Evolutionary conservation across 2,329 filamentous ascomycete genomes (phyloP).

Genomic region (Pseudocercospora crystallina): DNA sequence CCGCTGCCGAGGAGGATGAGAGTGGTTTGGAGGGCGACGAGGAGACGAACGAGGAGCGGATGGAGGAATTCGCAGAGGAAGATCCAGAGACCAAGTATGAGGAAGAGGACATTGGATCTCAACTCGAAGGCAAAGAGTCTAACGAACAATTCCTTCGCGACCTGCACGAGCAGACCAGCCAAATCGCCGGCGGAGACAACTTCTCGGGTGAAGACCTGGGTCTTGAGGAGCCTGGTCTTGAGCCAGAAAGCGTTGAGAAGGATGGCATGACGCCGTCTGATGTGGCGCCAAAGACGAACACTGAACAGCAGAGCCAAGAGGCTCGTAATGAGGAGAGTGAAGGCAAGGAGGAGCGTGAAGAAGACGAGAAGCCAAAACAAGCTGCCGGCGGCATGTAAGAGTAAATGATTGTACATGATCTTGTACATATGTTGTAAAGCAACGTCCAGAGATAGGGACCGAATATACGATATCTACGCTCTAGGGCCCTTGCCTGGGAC

Average conservation of each 20-base stretch:
- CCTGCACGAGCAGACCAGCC: slow-evolving; percentile 21
- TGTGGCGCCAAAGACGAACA: neutral
- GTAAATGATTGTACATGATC: no score
- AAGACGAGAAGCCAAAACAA: slow-evolving; percentile 24
- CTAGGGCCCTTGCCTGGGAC: no score
- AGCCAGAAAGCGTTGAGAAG: slow-evolving; percentile 6
- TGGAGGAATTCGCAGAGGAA: slow-evolving; percentile 8
- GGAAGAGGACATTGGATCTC: slow-evolving; percentile 5
- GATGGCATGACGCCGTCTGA: neutral
- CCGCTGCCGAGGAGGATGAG: no score
- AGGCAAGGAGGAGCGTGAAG: slow-evolving; percentile 40
- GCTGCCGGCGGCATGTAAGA: neutral
- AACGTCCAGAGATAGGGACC: no score
- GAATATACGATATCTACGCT: no score
- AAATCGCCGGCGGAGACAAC: slow-evolving; percentile 28
- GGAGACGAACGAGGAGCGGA: slow-evolving; percentile 9
- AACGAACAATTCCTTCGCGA: neutral
- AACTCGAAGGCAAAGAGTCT: slow-evolving; percentile 4
- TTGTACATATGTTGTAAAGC: no score
- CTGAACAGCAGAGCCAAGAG: neutral
- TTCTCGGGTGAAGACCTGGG: slow-evolving; percentile 32
- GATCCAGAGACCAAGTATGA: neutral
- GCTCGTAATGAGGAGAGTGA: slow-evolving; percentile 33
- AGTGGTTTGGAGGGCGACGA: slow-evolving; percentile 1
- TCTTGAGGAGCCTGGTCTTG: slow-evolving; percentile 24